Evolutionary conservation across 2,329 filamentous ascomycete genomes (phyloP), one percentile per base, ranked within the genome.

Genomic region (Diaporthe ampelina): DNA sequence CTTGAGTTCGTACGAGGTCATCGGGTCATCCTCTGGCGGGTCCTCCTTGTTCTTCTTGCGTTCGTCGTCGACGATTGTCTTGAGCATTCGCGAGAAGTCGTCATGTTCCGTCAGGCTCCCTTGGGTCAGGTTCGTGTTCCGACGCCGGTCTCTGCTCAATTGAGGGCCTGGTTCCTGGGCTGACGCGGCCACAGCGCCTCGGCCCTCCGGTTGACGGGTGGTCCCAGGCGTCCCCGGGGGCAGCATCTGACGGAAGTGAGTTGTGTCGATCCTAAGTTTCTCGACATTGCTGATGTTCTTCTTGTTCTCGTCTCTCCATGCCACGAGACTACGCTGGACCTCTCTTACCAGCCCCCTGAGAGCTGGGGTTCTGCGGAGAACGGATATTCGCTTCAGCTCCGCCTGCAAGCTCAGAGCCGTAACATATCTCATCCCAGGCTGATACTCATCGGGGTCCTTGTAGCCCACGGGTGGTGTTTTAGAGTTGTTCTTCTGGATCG

Each of bases 401-500:
- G 59, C 68, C 29, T 74, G 68, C 5, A 74, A 9, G 26, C 48
- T 68, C 19, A 74, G 54, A 13, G 68, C 73, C 50, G 69, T 74
- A 52, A 72, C 71, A 65, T 68, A 72, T 48, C 69, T 59, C 59
- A 74, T 74, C 29, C 70, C 37, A n/a, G 43, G 73, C 45, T 52
- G 48, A 15, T 67, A 17, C 17, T 43, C 48, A 50, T 24, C 37
- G 2, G 45, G 29, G 15, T 58, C 61, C 3, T 3, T 21, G 9
- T 24, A 57, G 8, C 17, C 63, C 4, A 35, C 11, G 17, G 26
- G 24, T 10, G 40, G 73, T 11, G 35, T 59, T 7, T 58, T 72
- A 11, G 37, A 29, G 26, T 61, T 70, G 50, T 57, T 48, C 43
- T 24, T 37, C 21, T 26, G 56, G 32, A 57, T 15, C 8, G 43